Conservation (phyloP, 768 basidiomycete species). For the Zangia roseola region DNA sequence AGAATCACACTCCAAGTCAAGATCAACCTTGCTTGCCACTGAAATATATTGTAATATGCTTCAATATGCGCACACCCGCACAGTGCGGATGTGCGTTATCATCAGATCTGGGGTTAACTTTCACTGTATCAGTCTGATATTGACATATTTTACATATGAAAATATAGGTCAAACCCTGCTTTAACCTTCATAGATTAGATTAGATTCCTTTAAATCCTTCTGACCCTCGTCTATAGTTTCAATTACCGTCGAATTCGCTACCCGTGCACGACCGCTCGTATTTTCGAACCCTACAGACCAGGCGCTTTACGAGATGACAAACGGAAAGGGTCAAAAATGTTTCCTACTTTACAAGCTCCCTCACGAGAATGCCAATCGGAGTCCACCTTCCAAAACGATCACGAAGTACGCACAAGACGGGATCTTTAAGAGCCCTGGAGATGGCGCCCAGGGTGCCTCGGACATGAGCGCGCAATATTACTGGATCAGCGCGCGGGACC, state of each 20-base stretch:
- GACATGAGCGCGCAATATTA: slow-evolving; percentile 95
- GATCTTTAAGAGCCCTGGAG: slow-evolving; percentile 76
- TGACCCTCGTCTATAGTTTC: slow-evolving; percentile 84
- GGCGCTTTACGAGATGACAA: slow-evolving; percentile 45
- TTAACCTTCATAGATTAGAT: no score
- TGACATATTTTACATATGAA: no score
- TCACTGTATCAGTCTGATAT: no score
- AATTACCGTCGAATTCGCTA: slow-evolving; percentile 40
- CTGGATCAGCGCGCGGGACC: slow-evolving; percentile 93
- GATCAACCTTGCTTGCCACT: no score
- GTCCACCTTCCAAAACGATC: slow-evolving; percentile 85
- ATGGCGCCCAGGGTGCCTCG: slow-evolving; percentile 79
- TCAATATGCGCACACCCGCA: no score
- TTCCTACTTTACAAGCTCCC: slow-evolving; percentile 88
- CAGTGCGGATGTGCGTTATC: no score
- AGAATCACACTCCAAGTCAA: no score
- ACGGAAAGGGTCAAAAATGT: slow-evolving; percentile 38
- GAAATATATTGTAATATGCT: no score
- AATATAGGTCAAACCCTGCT: no score
- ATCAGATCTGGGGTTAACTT: no score
- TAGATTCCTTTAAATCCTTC: no score
- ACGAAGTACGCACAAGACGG: slow-evolving; percentile 87
- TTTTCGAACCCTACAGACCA: slow-evolving; percentile 69
- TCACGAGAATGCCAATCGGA: slow-evolving; percentile 91
- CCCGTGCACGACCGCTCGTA: slow-evolving; percentile 44